Base-by-base conservation (phyloP, 148 eudicot genomes). In the Amaranthus hypochondriacus region DNA sequence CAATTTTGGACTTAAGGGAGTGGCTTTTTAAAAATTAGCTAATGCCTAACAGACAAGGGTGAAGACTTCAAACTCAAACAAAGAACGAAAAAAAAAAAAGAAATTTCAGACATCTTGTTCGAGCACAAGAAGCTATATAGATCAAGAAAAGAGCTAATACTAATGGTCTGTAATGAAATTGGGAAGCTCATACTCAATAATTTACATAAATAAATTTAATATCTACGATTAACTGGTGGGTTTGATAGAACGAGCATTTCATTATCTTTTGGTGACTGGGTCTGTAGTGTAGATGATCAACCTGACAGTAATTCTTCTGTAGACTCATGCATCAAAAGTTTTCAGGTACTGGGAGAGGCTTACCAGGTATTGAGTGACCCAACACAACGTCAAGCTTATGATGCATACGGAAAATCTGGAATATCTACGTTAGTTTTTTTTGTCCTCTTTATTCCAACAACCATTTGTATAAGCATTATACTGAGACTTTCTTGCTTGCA, bases 321-420 rank as follows among this genome's bases (percentile, higher is more conserved):
- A 14, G 10, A 63, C 28, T 73, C 39, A 72, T 59, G 10, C 48
- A 42, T 10, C 48, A 49, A 28, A 10, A 12, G 18, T 62, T 51
- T 75, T 70, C 86, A 95, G 99, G 91, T 85, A 75, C 65, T 95
- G 69, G 99, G 99, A 76, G 97, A 95, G 87, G 99, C 99, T 66
- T 95, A 95, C 77, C 99, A 95, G 84, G 99, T 95, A 62, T 61
- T 95, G 79, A 95, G 99, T 81, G 96, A 95, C 86, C 90, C 97
- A 73, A 15, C 87, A 9, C 98, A 92, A 79, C 85, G 97, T 56
- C 93, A 95, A 79, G 96, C 96, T 72, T 95, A 95, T 62, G 97
- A 95, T 81, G 81, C 93, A 79, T 76, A 83, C 80, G 98, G 97
- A 70, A 95, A 92, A 79, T 87, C 98, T 65, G 98, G 96, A 83